Evolutionary conservation across 169 alveolate species (phyloP), one percentile per base, ranked within the genome.

Genomic region (Eimeria tenella): DNA sequence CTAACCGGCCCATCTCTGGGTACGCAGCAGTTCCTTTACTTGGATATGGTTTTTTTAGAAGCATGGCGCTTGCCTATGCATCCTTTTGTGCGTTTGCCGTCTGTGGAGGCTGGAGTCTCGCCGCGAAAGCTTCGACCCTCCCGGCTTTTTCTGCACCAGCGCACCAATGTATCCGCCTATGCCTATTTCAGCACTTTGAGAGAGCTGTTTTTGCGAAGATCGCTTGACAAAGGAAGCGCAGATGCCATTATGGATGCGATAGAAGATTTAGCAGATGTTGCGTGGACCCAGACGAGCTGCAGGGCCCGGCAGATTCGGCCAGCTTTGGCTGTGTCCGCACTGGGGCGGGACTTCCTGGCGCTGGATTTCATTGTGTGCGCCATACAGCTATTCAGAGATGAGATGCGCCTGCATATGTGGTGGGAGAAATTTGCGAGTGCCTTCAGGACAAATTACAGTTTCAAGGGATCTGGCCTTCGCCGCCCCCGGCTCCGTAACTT

Each of bases 21-120:
- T 7, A 13, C 50, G 5, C 31, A 3, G 50, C 83, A 4, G 83
- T 8, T 31, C 19, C 15, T 10, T 13, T 23, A 73, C 4, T 13
- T 15, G 58, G 23, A 31, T 4, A 10, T n/a, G 21, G 4, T 5
- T 23, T 19, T 19, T 5, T 10, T 5, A 5, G 42, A 42, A 4
- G 5, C 8, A 1, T 25, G 8, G 21, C 42, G 50, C 50, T 17
- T 42, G 31, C 5, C 8, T 21, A 15, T 7, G n/a, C 86, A 75
- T 62, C 86, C 86, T 11, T 49, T 19, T 17, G 63, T 50, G 86
- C 42, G 86, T 5, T 15, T 50, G 15, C 86, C 86, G n/a, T 25
- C 7, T 58, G 6, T 75, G n/a, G 86, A 5, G 0, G 6, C 9
- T 6, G 86, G 21, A 13, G 17, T 17, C 2, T 75, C n/a, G 62